Base-by-base conservation (phyloP, 2,329 filamentous ascomycete genomes). In the Gaeumannomyces tritici region DNA sequence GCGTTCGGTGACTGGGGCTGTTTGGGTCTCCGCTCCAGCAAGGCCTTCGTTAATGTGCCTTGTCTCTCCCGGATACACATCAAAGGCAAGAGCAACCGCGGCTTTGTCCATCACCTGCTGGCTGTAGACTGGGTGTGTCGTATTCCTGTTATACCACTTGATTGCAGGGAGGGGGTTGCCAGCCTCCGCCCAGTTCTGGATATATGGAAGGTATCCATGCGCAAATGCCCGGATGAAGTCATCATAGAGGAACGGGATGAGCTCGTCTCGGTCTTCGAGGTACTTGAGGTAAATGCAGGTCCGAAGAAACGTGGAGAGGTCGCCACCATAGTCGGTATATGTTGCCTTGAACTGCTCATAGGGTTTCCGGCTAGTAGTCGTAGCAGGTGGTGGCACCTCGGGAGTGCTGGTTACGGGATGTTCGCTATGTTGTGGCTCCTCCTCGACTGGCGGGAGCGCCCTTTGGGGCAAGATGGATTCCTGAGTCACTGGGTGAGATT, bases 161-260 rank as follows among this genome's bases (percentile, higher is more conserved):
- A 79, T 68, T 1, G 75, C 76, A 3, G 74, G 70, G 11, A 77
- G 70, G 0, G 73, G 65, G 27, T 63, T 51, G 12, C 56, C 31
- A 4, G 21, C 21, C 72, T 67, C 27, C 68, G 67, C 67, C 1
- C 69, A 62, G 3, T 67, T 66, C 2, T 67, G 62, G 28, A 78
- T 73, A 62, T 83, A 83, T 0, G 67, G 65, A 8, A 75, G 65
- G 65, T 76, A 85, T 0, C 76, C 73, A 1, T 68, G 69, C 1
- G 75, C 72, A 60, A 79, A 83, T 3, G 70, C 70, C 13, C 73
- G 70, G 57, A 85, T 76, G 61, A 83, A 81, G 62, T 84, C 82
- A 65, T 85, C 83, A 63, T 77, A 84, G 0, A 82, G 67, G 61
- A 72, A 80, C 28, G 75, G 73, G 15, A 75, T 72, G 24, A 83